Evolutionary conservation across 129 eudicot genomes (phyloP), one percentile per base, ranked within the genome.

Genomic region (Flaveria bidentis): DNA sequence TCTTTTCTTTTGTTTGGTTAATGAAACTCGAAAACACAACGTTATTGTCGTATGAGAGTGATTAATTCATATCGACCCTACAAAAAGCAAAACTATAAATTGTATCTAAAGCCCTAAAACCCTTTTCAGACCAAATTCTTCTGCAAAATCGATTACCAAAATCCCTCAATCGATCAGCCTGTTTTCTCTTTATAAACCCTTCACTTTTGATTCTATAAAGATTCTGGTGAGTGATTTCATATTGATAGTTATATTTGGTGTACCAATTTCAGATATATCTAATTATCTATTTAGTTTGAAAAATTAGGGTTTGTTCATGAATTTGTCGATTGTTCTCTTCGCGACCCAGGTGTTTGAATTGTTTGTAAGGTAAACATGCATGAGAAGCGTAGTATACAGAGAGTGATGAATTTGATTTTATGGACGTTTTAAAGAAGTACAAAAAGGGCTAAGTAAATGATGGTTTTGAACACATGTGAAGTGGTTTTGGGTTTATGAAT

Each of bases 51-150:
- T n/a, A 28, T 23, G 22, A 20, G 22, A 5, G 9, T 60, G 22
- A 47, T 12, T 23, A 44, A 14, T 58, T 49, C 73, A 74, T 78
- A 78, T 78, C 62, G 69, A 74, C 61, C 78, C 78, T 80, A 80
- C 83, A 65, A 13, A 50, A 71, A 44, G 75, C 74, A 80, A 80
- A 80, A 57, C 69, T 80, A 80, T 80, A 80, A 80, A 80, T 80
- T 41, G 0, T 51, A 18, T 26, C 52, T 44, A 80, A 80, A 73
- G 79, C 79, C 79, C 79, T 65, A 73, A 73, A 80, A 73, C 60
- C 83, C 67, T 46, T 46, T 53, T 30, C n/a, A 42, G 15, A 46
- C 44, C 77, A 47, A 18, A 30, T 78, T 79, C 26, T 30, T 46
- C 42, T 60, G 46, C 72, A n/a, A 79, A 61, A 66, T 13, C 23